Evolutionary conservation across 2,329 filamentous ascomycete species (phyloP).

Genomic region (Ophiostoma australiae): DNA sequence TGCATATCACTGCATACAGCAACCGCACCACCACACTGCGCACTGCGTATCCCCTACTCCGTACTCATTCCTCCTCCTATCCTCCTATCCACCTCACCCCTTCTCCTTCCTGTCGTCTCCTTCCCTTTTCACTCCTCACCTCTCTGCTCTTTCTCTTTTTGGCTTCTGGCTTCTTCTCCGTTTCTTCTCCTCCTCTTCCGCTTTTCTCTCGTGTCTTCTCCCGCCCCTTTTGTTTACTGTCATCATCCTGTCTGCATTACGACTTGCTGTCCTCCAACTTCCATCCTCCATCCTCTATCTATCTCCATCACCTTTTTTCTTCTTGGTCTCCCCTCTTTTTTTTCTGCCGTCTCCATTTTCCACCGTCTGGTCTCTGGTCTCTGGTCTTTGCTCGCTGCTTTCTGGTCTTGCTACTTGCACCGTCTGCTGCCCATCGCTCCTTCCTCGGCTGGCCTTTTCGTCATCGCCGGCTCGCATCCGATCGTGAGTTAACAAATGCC

Average conservation of each 20-base stretch:
- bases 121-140: conserved; percentile 2
- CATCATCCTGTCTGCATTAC: not conserved
- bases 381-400: no score
- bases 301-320: not conserved
- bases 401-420: not conserved
- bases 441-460: not conserved
- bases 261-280: not conserved
- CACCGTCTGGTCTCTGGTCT: not conserved
- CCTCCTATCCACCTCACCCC: conserved; percentile 9
- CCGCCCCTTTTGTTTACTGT: not conserved
- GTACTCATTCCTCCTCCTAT: not conserved
- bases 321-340: conserved; percentile 14
- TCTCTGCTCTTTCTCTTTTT: not conserved
- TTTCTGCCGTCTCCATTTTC: conserved; percentile 16
- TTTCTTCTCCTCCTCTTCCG: conserved; percentile 3
- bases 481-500: not conserved
- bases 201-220: not conserved
- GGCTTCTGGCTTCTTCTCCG: not conserved
- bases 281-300: not conserved
- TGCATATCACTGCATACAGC: not conserved
- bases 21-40: not conserved
- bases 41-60: conserved; percentile 2
- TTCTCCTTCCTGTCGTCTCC: not conserved
- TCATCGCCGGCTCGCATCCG: conserved; percentile 15
- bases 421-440: not conserved